Evolutionary conservation across 1,139 yeast species (phyloP), one percentile per base, ranked within the genome.

Genomic region (Lodderomyces metapsilosis): DNA sequence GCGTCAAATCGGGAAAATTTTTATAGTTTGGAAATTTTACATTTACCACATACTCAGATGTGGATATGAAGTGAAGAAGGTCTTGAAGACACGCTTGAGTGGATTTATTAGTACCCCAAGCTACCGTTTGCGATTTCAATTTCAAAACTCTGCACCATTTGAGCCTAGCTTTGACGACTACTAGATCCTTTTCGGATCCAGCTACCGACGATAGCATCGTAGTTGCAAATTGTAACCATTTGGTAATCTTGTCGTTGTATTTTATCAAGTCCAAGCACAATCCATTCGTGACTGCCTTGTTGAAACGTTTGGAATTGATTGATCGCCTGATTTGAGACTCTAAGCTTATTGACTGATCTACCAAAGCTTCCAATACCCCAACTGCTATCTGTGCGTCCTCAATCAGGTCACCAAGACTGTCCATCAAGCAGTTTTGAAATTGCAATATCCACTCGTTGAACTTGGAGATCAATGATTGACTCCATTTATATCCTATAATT

Each of bases 1-100:
- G 42, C 32, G 76, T 80, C 3, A 91, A 62, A 1, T 70, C 67
- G 3, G 89, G 83, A n/a, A 92, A 76, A 43, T 74, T 67, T 3
- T 72, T 64, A 52, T 74, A 82, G 52, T 84, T 86, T 1, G 77
- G 66, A 46, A 58, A 53, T 3, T 49, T 43, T 13, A 61, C 42
- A 9, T 36, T 39, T 11, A 53, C n/a, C 7, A 35, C 42, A 6
- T 28, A 37, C 0, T 38, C 31, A 8, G 40, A 34, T 0, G 37
- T 25, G 3, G 37, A 40, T 2, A 55, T 41, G 5, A 47, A 37
- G 0, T 49, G 45, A 10, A 57, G 44, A 15, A 68, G 47, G 4
- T 54, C 55, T 10, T 58, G 43, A 28, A 72, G 50, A 15, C 57
- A 58, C 3, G 43, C 41, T 34, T 60, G 57, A 5, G 68, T 56